These are phyloP conservation scores for Aureobasidium sp. DNA, from an alignment of 2,329 filamentous ascomycete genomes.

Conservation along the genomic window DNA sequence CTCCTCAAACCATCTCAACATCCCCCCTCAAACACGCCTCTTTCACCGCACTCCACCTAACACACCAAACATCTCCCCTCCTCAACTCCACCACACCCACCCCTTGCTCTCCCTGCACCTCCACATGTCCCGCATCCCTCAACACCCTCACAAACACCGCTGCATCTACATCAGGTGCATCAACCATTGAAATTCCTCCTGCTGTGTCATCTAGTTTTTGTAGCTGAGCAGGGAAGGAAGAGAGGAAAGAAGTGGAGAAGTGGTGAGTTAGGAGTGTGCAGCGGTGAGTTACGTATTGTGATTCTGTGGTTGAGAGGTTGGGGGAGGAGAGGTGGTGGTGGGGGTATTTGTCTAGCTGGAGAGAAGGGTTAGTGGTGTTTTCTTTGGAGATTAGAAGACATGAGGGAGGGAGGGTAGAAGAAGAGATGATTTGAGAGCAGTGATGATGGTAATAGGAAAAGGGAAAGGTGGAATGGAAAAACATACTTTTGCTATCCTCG, in stretches of 20 bases:
- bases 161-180: conserved; percentile 81
- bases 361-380: too few species aligned
- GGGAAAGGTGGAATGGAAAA: neutral
- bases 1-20: conserved; percentile 64
- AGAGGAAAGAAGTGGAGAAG: conserved; percentile 89
- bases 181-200: conserved; percentile 93
- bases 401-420: too few species aligned
- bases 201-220: conserved; percentile 92
- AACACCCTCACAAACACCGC: conserved; percentile 88
- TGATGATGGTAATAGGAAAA: neutral
- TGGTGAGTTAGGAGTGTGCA: conserved; percentile 87
- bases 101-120: conserved; percentile 68
- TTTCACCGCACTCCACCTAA: conserved; percentile 62
- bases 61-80: conserved; percentile 64
- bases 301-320: conserved; percentile 75
- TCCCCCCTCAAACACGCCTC: conserved; percentile 79
- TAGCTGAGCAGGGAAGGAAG: conserved; percentile 79
- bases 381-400: too few species aligned
- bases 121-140: conserved; percentile 62
- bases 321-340: conserved; percentile 69
- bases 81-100: conserved; percentile 44
- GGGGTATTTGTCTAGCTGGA: conserved; percentile 83
- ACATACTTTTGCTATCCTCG: conserved; percentile 84
- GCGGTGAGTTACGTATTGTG: conserved; percentile 85
- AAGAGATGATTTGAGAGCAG: too few species aligned